phyloP scores from a whole-genome alignment of 305 asterid genomes.

The Fraxinus angustifolia region DNA sequence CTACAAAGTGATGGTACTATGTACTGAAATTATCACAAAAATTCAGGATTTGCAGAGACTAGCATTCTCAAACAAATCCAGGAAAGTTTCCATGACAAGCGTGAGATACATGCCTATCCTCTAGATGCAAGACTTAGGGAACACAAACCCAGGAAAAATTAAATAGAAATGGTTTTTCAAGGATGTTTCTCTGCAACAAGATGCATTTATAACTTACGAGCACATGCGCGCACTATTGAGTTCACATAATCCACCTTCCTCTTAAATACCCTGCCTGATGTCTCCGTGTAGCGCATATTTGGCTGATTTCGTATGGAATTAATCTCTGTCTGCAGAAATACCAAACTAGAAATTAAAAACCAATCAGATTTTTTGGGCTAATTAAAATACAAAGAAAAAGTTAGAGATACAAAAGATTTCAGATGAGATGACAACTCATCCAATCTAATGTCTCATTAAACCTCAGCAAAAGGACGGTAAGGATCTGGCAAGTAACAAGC shows the following conservation, averaged over 20 bases:
- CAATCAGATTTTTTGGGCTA: conserved; percentile 6
- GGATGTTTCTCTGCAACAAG: background rate
- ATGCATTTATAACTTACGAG: conserved; percentile 71
- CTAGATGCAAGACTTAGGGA: conserved; percentile 9
- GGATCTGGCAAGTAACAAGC: conserved; percentile 90
- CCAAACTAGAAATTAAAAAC: conserved; percentile 20
- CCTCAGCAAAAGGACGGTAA: conserved; percentile 65
- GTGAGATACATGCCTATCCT: background rate
- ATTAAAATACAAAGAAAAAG: conserved; percentile 4
- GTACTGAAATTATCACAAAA: conserved; percentile 13
- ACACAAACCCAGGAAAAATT: background rate
- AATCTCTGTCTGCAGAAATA: conserved; percentile 71
- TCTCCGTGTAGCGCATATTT: conserved; percentile 64
- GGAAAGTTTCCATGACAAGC: background rate
- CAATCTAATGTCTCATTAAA: conserved; percentile 30
- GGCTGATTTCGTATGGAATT: conserved; percentile 80
- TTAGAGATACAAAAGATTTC: background rate
- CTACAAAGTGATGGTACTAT: background rate
- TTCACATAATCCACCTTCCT: conserved; percentile 82
- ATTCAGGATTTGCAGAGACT: conserved; percentile 1
- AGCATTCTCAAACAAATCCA: conserved; percentile 7
- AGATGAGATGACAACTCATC: conserved; percentile 3
- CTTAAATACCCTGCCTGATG: conserved; percentile 73
- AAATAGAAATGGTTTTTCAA: background rate
- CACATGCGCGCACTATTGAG: conserved; percentile 81